phyloP scores from a whole-genome alignment of 768 basidiomycete species.

The Trametes cingulata region DNA sequence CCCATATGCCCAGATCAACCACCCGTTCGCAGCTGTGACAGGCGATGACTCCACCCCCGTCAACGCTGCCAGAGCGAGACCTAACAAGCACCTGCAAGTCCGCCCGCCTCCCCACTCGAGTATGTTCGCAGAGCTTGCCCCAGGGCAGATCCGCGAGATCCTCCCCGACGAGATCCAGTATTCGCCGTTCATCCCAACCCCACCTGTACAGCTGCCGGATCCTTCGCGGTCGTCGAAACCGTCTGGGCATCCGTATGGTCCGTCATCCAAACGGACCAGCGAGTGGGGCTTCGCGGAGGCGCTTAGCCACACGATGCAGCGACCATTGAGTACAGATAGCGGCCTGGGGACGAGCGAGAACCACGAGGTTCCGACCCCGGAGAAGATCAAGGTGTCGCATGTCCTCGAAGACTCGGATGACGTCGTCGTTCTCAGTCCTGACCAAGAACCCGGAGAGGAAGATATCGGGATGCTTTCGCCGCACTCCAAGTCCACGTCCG shows the following conservation, averaged over 20 bases:
- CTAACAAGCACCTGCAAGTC: conserved; percentile 4
- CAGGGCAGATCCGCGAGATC: conserved; percentile 33
- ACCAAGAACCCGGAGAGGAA: background rate
- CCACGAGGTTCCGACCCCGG: conserved; percentile 2
- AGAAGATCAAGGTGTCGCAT: background rate
- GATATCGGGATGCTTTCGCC: conserved; percentile 3
- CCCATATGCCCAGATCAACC: conserved; percentile 23
- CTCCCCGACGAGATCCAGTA: conserved; percentile 33
- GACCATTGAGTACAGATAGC: conserved; percentile 40
- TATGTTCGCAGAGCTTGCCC: conserved; percentile 33
- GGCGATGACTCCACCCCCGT: background rate
- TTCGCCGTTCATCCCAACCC: conserved; percentile 28
- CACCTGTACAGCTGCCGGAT: conserved; percentile 28
- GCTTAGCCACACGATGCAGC: conserved; percentile 48
- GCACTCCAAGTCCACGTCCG: background rate
- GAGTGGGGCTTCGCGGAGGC: conserved; percentile 64
- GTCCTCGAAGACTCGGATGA: conserved; percentile 12
- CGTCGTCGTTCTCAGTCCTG: conserved; percentile 4
- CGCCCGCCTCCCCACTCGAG: conserved; percentile 6
- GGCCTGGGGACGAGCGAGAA: conserved; percentile 50
- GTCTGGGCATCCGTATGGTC: conserved; percentile 27
- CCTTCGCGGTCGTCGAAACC: conserved; percentile 12
- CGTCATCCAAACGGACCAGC: conserved; percentile 41
- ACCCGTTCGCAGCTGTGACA: conserved; percentile 25
- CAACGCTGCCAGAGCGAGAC: background rate